A percentile compares a stretch with the other conserved stretches of the same genome.
Evolutionary conservation across 2,329 filamentous ascomycete species (phyloP).

Genomic region (Colletotrichum scovillei): DNA sequence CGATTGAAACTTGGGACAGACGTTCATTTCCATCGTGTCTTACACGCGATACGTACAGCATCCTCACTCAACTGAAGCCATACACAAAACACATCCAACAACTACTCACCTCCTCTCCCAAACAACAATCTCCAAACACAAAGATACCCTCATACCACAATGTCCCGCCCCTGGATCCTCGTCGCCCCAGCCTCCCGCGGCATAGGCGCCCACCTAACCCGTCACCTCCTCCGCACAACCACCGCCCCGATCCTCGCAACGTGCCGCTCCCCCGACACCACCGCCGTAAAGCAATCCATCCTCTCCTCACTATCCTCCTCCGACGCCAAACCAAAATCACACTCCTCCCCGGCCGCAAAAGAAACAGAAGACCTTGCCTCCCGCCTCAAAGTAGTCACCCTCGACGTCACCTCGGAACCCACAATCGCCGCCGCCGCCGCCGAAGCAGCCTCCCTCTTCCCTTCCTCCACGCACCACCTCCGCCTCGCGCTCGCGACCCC

Average conservation of each 20-base stretch:
- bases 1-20: no score
- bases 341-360: constrained; percentile 10
- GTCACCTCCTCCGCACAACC: constrained; percentile 59
- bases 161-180: constrained; percentile 63
- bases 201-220: constrained; percentile 60
- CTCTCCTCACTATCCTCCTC: constrained; percentile 42
- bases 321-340: neutral
- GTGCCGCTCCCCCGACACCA: constrained; percentile 50
- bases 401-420: constrained; percentile 69
- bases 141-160: constrained; percentile 32
- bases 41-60: no score
- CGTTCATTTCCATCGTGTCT: no score
- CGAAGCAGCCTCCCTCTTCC: constrained; percentile 64
- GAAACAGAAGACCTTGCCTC: constrained; percentile 39
- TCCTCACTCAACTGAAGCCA: neutral
- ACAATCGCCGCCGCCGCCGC: constrained; percentile 68
- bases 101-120: neutral
- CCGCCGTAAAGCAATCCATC: constrained; percentile 47
- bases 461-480: constrained; percentile 64
- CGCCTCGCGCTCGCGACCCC: constrained; percentile 77
- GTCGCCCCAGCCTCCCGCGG: constrained; percentile 60
- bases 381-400: constrained; percentile 52
- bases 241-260: constrained; percentile 60
- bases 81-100: neutral
- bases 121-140: neutral